Percentiles rank a stretch among this genome's conserved stretches.
Evolutionary conservation across 768 basidiomycete genomes (phyloP).

Genomic region (Termitomyces eurrhizus): DNA sequence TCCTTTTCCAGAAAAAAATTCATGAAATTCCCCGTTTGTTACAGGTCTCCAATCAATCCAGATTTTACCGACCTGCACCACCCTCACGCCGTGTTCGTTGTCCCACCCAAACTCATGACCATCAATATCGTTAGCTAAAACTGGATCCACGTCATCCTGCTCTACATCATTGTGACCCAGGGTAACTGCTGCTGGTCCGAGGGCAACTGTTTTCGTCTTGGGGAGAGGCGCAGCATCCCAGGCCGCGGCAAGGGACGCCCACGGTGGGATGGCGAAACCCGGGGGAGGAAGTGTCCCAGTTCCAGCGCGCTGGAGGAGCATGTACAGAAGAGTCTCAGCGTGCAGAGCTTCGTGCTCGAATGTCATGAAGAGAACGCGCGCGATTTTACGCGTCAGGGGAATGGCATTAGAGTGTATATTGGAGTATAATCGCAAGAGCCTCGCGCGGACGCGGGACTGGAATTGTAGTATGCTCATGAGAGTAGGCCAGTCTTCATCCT

Average conservation of each 20-base stretch:
- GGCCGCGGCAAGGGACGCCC: conserved; percentile 44
- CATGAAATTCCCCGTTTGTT: conserved; percentile 82
- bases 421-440: conserved; percentile 71
- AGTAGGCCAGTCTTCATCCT: conserved; percentile 84
- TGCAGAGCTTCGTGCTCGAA: conserved; percentile 91
- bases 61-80: conserved; percentile 63
- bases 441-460: conserved; percentile 70
- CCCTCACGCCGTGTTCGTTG: conserved; percentile 75
- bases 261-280: conserved; percentile 71
- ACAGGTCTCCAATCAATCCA: conserved; percentile 82
- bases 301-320: conserved; percentile 83
- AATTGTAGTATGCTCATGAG: conserved; percentile 69
- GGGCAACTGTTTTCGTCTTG: conserved; percentile 38
- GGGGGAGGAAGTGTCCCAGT: conserved; percentile 75
- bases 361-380: conserved; percentile 85
- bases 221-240: conserved; percentile 51
- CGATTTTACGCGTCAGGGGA: conserved; percentile 60
- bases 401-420: conserved; percentile 52
- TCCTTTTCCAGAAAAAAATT: conserved; percentile 49
- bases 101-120: conserved; percentile 91
- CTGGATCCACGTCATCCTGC: conserved; percentile 47
- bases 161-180: conserved; percentile 88
- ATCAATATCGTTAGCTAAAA: conserved; percentile 32
- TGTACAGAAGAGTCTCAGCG: conserved; percentile 90
- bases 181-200: conserved; percentile 55